These are phyloP conservation scores for Naganishia sp. DNA, from an alignment of 1,284 basidiomycete genomes.

Conservation along the genomic window DNA sequence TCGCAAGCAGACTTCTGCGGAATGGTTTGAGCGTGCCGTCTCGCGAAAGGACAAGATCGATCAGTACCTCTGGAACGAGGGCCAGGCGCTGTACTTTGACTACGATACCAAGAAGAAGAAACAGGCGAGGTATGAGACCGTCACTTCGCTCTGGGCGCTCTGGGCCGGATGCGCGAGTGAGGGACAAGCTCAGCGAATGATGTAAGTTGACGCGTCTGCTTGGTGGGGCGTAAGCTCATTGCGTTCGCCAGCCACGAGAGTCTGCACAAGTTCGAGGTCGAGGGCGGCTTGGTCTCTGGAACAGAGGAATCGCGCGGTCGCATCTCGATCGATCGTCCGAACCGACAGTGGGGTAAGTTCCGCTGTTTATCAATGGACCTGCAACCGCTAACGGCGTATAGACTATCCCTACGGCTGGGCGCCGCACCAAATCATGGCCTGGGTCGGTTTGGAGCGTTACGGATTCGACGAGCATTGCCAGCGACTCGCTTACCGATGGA, in stretches of 20 bases:
- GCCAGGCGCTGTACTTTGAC: constrained; percentile 90
- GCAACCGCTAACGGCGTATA: constrained; percentile 13
- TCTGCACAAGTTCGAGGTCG: constrained; percentile 90
- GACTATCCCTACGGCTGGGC: constrained; percentile 67
- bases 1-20: constrained; percentile 69
- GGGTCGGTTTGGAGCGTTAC: constrained; percentile 95
- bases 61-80: constrained; percentile 96
- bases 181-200: constrained; percentile 86
- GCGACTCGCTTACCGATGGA: constrained; percentile 88
- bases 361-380: constrained; percentile 29
- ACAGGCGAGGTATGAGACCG: constrained; percentile 92
- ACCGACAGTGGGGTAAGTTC: constrained; percentile 81
- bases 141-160: constrained; percentile 91
- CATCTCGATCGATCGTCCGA: constrained; percentile 93
- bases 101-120: constrained; percentile 88
- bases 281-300: constrained; percentile 93
- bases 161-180: constrained; percentile 97
- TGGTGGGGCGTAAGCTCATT: background rate
- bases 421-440: constrained; percentile 93
- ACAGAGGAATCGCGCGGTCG: constrained; percentile 95
- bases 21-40: constrained; percentile 88
- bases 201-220: constrained; percentile 61
- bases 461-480: constrained; percentile 93
- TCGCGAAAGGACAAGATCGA: constrained; percentile 82
- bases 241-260: constrained; percentile 65